Percentiles rank a stretch among this genome's conserved stretches.
phyloP scores from a whole-genome alignment of 106 monocot genomes.

The Gastrodia elata region DNA sequence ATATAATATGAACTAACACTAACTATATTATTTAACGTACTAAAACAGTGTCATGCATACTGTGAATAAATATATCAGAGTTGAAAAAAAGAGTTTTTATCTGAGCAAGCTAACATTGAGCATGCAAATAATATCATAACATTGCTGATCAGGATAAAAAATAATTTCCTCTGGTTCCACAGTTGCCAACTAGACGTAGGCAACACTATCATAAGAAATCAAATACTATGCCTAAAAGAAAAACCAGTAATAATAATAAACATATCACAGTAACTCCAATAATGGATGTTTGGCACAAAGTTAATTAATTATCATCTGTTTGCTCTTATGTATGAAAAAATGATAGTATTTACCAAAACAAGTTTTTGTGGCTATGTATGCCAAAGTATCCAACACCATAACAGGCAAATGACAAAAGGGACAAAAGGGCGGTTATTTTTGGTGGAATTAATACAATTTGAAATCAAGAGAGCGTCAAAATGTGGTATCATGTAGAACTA shows the following conservation, averaged over 20 bases:
- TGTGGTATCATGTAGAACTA: too few relatives aligned
- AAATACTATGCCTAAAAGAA: neutral
- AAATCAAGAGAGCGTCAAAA: too few relatives aligned
- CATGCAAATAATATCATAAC: neutral
- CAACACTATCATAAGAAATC: neutral
- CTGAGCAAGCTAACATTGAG: neutral
- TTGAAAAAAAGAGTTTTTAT: neutral
- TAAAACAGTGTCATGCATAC: neutral
- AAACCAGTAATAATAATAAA: neutral
- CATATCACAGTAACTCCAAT: neutral
- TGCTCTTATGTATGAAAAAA: neutral
- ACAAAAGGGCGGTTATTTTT: neutral
- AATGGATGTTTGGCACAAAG: neutral
- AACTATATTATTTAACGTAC: neutral
- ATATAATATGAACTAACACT: constrained; percentile 1
- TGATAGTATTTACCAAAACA: neutral
- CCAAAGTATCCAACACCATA: neutral
- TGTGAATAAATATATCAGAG: neutral
- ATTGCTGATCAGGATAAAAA: neutral
- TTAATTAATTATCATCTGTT: neutral
- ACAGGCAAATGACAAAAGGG: neutral
- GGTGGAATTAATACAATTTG: too few relatives aligned
- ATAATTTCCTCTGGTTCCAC: neutral
- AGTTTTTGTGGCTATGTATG: neutral
- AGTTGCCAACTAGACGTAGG: neutral